Evolutionary conservation across 1,284 basidiomycete species (phyloP), one percentile per base, ranked within the genome.

Genomic region (Boletus sp.): DNA sequence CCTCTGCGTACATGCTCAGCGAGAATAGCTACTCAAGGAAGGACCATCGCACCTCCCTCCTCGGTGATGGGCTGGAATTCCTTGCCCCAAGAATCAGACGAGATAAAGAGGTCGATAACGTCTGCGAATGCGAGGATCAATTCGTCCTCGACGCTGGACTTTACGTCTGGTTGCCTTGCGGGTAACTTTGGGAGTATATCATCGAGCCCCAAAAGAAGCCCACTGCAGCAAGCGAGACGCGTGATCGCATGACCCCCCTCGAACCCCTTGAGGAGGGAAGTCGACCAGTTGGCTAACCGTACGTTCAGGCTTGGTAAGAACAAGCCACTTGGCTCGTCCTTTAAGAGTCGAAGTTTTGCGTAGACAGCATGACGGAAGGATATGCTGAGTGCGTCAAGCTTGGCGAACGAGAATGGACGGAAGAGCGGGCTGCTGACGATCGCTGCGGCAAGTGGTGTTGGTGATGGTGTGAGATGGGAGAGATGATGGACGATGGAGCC

Each of bases 101-200:
- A 68, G 8, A 39, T 51, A 53, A 81, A 78, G n/a, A 72, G 61
- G 54, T 88, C 85, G 62, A 87, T 77, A 8, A 81, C 74, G 60
- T 88, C 85, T 8, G 87, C 86, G 27, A 87, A 69, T 4, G 82
- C 76, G 26, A 89, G 69, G 14, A 88, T 71, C 22, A 80, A 61
- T 58, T 84, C 80, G 48, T 84, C 77, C 62, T 89, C 82, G 5
- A 82, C 72, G 40, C 58, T 63, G 3, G 66, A 68, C 44, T 72
- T 74, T 37, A 60, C 60, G 8, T 64, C 59, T 20, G 39, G 44
- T 37, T 38, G 52, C 32, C 49, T 57, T 14, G 45, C 35, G 13
- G 63, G 51, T 14, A 64, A 23, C 29, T 33, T 44, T 8, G 42
- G 13, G 16, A 64, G 51, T 35, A 82, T 55, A 54, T 86, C 84